phyloP scores from a whole-genome alignment of 2,329 filamentous ascomycete species.

The Fusarium pininemorale region DNA sequence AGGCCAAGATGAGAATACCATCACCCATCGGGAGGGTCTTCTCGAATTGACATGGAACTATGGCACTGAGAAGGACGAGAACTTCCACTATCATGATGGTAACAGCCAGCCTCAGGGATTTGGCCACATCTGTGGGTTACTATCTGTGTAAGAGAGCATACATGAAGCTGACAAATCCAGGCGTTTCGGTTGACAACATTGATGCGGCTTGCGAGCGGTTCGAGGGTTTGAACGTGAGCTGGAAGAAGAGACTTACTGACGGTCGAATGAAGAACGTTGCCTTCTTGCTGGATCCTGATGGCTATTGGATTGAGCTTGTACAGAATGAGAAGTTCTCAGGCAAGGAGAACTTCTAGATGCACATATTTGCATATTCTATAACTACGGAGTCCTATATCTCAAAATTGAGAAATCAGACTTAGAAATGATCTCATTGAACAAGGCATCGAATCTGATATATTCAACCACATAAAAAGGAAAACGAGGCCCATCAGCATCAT shows the following conservation, averaged over 20 bases:
- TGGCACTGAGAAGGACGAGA: slow-evolving; percentile 84
- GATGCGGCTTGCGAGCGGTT: slow-evolving; percentile 87
- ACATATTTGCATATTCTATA: background rate
- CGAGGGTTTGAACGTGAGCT: slow-evolving; percentile 81
- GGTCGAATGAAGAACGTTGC: slow-evolving; percentile 94
- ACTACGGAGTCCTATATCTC: background rate
- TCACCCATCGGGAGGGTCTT: slow-evolving; percentile 79
- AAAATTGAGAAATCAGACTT: background rate
- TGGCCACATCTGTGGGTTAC: slow-evolving; percentile 82
- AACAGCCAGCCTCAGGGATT: slow-evolving; percentile 94
- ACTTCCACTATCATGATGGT: slow-evolving; percentile 90
- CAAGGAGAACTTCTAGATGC: slow-evolving; percentile 60
- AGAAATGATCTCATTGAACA: background rate
- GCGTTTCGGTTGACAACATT: slow-evolving; percentile 86
- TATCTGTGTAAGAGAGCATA: background rate
- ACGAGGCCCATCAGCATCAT: background rate
- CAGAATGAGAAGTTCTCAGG: slow-evolving; percentile 77
- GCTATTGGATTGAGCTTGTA: slow-evolving; percentile 82
- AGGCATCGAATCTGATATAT: background rate
- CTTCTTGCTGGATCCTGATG: slow-evolving; percentile 88
- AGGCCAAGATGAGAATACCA: slow-evolving; percentile 54
- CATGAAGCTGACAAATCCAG: slow-evolving; percentile 53
- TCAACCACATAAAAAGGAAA: background rate
- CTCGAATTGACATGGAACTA: slow-evolving; percentile 90
- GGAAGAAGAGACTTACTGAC: slow-evolving; percentile 96